Conservation (phyloP, 2,329 filamentous ascomycete species). For the Knufia fluminis region DNA sequence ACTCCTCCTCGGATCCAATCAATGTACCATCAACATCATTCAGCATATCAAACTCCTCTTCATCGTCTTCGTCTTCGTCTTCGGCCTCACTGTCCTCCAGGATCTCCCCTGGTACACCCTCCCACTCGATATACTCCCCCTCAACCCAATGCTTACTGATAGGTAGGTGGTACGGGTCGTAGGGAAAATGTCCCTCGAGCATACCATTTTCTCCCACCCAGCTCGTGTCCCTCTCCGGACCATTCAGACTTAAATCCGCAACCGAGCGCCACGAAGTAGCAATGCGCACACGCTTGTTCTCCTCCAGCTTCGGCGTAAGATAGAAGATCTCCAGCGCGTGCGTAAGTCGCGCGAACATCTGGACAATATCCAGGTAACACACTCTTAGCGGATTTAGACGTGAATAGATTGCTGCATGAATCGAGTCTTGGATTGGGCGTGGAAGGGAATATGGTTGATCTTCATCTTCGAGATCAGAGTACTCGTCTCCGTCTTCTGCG, state of each 20-base stretch:
- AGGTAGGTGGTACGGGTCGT: slow-evolving; percentile 90
- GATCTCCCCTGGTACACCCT: slow-evolving; percentile 60
- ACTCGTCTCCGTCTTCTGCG: slow-evolving; percentile 41
- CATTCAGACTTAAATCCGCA: slow-evolving; percentile 31
- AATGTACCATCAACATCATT: neutral
- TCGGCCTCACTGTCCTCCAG: slow-evolving; percentile 44
- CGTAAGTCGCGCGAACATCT: slow-evolving; percentile 81
- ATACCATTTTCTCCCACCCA: slow-evolving; percentile 65
- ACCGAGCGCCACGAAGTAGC: slow-evolving; percentile 24
- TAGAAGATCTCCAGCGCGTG: slow-evolving; percentile 82
- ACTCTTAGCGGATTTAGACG: slow-evolving; percentile 92
- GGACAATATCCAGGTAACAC: slow-evolving; percentile 80
- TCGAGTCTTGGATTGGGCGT: slow-evolving; percentile 60
- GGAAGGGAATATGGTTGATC: slow-evolving; percentile 70
- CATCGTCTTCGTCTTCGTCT: slow-evolving; percentile 39
- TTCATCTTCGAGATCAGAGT: slow-evolving; percentile 46
- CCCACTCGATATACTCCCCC: slow-evolving; percentile 73
- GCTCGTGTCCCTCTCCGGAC: slow-evolving; percentile 46
- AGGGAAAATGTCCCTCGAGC: slow-evolving; percentile 91
- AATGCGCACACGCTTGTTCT: slow-evolving; percentile 73
- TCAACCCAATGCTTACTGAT: slow-evolving; percentile 81
- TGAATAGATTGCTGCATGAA: slow-evolving; percentile 72
- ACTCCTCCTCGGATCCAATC: slow-evolving; percentile 1
- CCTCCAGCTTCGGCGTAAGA: slow-evolving; percentile 76
- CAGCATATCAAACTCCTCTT: slow-evolving; percentile 18